A percentile compares a stretch with the other conserved stretches of the same genome.
phyloP scores from a whole-genome alignment of 345 rosid genomes.

The Eucalyptus melliodora region DNA sequence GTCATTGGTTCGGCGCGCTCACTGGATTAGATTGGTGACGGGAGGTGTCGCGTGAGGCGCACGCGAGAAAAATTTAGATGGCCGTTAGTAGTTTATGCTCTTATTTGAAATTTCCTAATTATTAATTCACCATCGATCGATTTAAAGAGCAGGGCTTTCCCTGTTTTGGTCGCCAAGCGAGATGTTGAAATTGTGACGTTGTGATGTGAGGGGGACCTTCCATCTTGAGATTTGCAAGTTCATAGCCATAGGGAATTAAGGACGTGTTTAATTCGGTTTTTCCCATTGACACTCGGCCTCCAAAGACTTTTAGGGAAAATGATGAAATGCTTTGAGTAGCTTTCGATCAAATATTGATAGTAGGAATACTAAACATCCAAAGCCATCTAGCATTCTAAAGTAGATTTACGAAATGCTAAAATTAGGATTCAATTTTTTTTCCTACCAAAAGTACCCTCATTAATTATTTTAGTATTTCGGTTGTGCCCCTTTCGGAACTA shows the following conservation, averaged over 20 bases:
- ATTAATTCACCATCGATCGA: no score
- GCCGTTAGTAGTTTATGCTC: neutral
- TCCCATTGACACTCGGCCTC: rapidly evolving
- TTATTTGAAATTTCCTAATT: neutral
- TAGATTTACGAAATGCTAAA: no score
- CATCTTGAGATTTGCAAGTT: no score
- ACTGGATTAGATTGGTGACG: neutral
- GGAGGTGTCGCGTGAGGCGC: neutral
- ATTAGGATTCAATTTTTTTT: no score
- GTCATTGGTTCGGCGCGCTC: neutral
- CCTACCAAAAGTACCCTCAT: no score
- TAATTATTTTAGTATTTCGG: no score
- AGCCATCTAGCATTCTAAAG: no score
- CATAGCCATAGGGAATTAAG: no score
- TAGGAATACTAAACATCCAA: no score
- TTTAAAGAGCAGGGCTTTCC: rapidly evolving
- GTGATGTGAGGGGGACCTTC: neutral
- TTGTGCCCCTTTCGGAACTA: no score
- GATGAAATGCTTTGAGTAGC: no score
- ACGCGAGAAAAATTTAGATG: neutral
- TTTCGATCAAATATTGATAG: rapidly evolving
- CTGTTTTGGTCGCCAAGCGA: neutral
- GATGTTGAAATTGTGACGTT: neutral
- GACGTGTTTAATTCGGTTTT: rapidly evolving
- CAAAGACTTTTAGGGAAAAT: no score